A percentile compares a stretch with the other conserved stretches of the same genome.
Conservation (phyloP, 768 basidiomycete genomes). For the Rhodotorula kratochvilovae region DNA sequence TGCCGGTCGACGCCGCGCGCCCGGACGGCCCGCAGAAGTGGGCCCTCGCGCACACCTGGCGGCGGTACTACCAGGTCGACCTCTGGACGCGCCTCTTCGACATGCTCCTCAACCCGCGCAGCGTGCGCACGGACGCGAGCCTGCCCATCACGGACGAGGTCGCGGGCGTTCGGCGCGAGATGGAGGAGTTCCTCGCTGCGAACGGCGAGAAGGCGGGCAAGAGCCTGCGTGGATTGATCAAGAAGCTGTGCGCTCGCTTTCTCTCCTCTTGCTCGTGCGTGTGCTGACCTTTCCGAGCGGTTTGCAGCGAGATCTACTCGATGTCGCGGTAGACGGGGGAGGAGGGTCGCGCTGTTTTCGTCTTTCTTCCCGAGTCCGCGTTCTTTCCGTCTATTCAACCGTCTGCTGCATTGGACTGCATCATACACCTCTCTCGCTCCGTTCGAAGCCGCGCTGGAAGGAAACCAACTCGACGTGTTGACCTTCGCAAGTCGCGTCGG, state of each 20-base stretch:
- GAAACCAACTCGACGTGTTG: too few species aligned
- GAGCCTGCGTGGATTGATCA: constrained; percentile 47
- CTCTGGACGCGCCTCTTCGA: constrained; percentile 82
- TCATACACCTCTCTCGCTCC: background rate
- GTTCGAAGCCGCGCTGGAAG: too few species aligned
- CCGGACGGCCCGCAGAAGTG: background rate
- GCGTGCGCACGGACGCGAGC: constrained; percentile 56
- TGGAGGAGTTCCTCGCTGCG: constrained; percentile 79
- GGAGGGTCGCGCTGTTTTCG: background rate
- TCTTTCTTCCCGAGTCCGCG: background rate
- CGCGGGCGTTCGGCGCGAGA: constrained; percentile 62
- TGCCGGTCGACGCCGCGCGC: constrained; percentile 37
- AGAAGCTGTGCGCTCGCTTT: constrained; percentile 44
- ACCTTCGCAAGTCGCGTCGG: background rate
- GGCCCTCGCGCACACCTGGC: constrained; percentile 42
- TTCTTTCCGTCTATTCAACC: too few species aligned
- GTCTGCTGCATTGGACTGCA: background rate
- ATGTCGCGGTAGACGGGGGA: constrained; percentile 9
- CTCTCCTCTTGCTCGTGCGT: background rate
- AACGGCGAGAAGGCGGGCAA: constrained; percentile 70
- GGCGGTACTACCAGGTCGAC: constrained; percentile 87
- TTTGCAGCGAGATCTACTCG: constrained; percentile 21
- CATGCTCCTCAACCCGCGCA: constrained; percentile 71
- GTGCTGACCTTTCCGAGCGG: background rate
- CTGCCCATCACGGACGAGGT: constrained; percentile 73